Evolutionary conservation across 2,329 filamentous ascomycete genomes (phyloP).

Genomic region (Colletotrichum sansevieriae): DNA sequence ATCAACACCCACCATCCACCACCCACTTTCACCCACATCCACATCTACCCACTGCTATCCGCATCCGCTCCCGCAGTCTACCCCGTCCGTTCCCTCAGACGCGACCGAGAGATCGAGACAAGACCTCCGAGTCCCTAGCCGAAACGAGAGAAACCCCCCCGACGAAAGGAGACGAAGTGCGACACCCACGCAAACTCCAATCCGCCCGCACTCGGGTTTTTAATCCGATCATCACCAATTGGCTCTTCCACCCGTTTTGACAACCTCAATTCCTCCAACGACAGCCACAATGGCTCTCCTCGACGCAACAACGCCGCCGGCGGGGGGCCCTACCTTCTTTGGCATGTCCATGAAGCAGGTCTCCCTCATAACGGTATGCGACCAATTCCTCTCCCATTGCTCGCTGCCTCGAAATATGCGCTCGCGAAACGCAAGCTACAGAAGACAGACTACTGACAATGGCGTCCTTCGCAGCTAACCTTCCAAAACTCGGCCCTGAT

Average conservation of each 20-base stretch:
- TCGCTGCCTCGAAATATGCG: background rate
- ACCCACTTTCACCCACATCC: background rate
- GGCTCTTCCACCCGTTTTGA: conserved; percentile 16
- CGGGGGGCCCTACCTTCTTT: conserved; percentile 60
- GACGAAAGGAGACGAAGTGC: background rate
- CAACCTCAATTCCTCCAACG: background rate
- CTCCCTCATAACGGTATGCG: conserved; percentile 60
- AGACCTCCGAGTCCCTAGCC: background rate
- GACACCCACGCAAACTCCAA: background rate
- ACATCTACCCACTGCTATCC: conserved; percentile 9
- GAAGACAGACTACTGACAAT: conserved; percentile 35
- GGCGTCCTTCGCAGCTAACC: conserved; percentile 69
- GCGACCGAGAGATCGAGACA: conserved; percentile 28
- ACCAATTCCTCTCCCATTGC: background rate
- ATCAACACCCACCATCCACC: too few species aligned
- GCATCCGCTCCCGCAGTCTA: conserved; percentile 7
- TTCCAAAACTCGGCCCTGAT: conserved; percentile 83
- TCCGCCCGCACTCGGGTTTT: background rate
- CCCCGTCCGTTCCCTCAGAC: background rate
- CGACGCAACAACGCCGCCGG: conserved; percentile 53
- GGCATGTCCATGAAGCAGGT: conserved; percentile 78
- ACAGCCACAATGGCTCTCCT: conserved; percentile 56
- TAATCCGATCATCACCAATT: conserved; percentile 3
- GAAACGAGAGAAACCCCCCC: conserved; percentile 19
- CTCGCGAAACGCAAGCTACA: background rate